A percentile compares a stretch with the other conserved stretches of the same genome.
phyloP scores from a whole-genome alignment of 768 basidiomycete genomes.

The Rhizopogon roseolus region DNA sequence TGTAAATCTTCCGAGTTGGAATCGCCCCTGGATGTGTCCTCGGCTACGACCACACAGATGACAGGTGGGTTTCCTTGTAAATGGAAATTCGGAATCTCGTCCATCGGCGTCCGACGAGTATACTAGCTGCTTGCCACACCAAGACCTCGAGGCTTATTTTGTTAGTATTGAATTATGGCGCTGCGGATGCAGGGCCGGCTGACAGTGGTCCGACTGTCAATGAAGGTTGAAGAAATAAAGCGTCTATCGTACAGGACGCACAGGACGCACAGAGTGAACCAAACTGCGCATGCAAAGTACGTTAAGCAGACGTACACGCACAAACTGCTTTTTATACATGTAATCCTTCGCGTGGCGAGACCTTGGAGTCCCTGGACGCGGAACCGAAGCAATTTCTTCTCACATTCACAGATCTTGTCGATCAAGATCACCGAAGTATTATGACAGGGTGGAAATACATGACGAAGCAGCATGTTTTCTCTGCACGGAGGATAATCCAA shows the following conservation, averaged over 20 bases:
- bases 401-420: slow-evolving; percentile 9
- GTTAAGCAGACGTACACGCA: not conserved
- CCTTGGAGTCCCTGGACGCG: slow-evolving; percentile 7
- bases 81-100: slow-evolving; percentile 14
- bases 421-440: not conserved
- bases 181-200: slow-evolving; percentile 29
- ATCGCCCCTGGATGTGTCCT: not conserved
- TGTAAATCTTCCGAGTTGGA: not conserved
- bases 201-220: slow-evolving; percentile 9
- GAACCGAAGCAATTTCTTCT: slow-evolving; percentile 17
- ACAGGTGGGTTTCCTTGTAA: slow-evolving; percentile 2
- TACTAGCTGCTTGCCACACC: slow-evolving; percentile 24
- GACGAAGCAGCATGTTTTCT: not conserved
- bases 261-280: no score
- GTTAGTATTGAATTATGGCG: slow-evolving; percentile 25
- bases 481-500: not conserved
- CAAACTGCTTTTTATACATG: slow-evolving; percentile 1
- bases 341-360: not conserved
- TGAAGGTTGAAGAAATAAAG: slow-evolving; percentile 9
- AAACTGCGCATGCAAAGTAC: not conserved
- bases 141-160: slow-evolving; percentile 27
- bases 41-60: not conserved
- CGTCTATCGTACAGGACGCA: slow-evolving; percentile 5
- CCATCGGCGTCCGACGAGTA: slow-evolving; percentile 23
- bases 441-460: not conserved